A percentile compares a stretch with the other conserved stretches of the same genome.
Evolutionary conservation across 1,139 yeast species (phyloP).

Genomic region (Blastobotrys ciferrii): DNA sequence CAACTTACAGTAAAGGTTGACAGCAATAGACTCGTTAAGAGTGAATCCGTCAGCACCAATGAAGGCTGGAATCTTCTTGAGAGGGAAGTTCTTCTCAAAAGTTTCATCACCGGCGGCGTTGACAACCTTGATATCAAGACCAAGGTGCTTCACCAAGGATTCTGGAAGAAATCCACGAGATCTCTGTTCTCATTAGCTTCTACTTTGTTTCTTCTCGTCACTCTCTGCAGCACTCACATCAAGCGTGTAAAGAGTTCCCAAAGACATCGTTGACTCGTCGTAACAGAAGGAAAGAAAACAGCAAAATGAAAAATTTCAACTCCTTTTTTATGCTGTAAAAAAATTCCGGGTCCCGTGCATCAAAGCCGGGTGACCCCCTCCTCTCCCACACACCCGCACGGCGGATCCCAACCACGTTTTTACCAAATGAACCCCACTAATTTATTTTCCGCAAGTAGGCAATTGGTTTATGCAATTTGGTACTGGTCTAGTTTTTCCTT

Average conservation of each 20-base stretch:
- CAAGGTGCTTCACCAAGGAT: conserved; percentile 67
- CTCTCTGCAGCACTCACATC: conserved; percentile 21
- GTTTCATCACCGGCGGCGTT: conserved; percentile 45
- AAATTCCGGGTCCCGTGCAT: conserved; percentile 8
- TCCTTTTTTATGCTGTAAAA: background rate
- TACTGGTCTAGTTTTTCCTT: no score
- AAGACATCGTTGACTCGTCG: conserved; percentile 27
- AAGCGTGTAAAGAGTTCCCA: conserved; percentile 35
- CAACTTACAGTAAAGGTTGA: conserved; percentile 46
- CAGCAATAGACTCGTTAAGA: conserved; percentile 77
- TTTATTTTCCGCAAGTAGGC: no score
- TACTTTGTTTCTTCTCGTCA: conserved; percentile 4
- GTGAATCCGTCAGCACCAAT: conserved; percentile 76
- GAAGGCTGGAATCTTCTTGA: conserved; percentile 73
- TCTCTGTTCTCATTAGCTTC: conserved; percentile 16
- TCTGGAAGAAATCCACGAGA: conserved; percentile 47
- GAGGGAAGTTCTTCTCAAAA: conserved; percentile 64
- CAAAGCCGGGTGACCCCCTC: background rate
- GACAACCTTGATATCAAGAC: conserved; percentile 64
- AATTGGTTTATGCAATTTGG: no score
- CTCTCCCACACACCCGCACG: no score
- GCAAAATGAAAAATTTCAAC: conserved; percentile 3
- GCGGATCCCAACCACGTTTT: no score
- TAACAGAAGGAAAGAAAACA: conserved; percentile 1
- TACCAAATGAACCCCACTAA: no score